These are phyloP conservation scores for Torulaspora microellipsoides DNA, from an alignment of 805 yeast genomes.

Conservation along the genomic window DNA sequence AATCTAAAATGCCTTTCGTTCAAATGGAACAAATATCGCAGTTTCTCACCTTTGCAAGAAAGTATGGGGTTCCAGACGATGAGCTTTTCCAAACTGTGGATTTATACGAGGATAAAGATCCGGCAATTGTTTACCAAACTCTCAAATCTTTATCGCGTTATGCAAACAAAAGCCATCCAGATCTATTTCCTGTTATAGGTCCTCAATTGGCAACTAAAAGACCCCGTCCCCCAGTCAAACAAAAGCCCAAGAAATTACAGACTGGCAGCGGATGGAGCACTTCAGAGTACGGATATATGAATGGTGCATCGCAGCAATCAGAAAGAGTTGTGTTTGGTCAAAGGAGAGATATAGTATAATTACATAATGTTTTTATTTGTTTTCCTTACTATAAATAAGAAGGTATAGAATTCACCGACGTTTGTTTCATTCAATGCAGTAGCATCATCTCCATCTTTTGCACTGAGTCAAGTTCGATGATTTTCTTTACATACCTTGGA, in stretches of 20 bases:
- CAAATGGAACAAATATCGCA: slow-evolving; percentile 79
- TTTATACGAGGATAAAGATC: slow-evolving; percentile 67
- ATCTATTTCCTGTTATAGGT: slow-evolving; percentile 48
- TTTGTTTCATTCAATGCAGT: neutral
- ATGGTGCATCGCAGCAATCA: slow-evolving; percentile 50
- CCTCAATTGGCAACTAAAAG: slow-evolving; percentile 49
- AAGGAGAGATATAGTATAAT: slow-evolving; percentile 40
- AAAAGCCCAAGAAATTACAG: slow-evolving; percentile 47
- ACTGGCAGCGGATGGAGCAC: slow-evolving; percentile 50
- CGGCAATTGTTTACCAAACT: slow-evolving; percentile 72
- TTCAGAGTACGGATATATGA: slow-evolving; percentile 54
- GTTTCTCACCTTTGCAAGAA: slow-evolving; percentile 58
- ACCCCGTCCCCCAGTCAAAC: slow-evolving; percentile 49
- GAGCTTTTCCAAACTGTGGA: slow-evolving; percentile 79
- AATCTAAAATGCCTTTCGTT: slow-evolving; percentile 68
- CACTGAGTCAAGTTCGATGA: slow-evolving; percentile 13
- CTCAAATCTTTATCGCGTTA: slow-evolving; percentile 68
- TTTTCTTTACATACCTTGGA: slow-evolving; percentile 27
- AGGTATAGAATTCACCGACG: neutral
- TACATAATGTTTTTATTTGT: neutral
- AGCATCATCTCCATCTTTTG: neutral
- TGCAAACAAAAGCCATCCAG: slow-evolving; percentile 52
- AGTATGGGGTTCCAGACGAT: slow-evolving; percentile 70
- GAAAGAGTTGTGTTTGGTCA: slow-evolving; percentile 54
- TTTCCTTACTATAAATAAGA: neutral